Evolutionary conservation across 306 rosid genomes (phyloP).

Genomic region (Cucurbita ficifolia): DNA sequence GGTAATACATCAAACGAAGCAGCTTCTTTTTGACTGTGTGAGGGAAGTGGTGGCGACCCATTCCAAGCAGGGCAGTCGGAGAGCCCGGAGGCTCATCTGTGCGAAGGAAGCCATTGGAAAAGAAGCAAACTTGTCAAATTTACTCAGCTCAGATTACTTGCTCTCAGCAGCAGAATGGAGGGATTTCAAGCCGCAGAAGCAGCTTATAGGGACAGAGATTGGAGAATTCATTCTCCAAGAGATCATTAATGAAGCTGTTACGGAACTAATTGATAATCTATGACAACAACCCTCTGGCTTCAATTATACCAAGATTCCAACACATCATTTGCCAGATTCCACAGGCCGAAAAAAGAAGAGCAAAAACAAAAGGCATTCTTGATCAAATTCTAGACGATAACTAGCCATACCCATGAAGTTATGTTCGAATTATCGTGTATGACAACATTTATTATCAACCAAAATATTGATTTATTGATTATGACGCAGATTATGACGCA

Average conservation of each 20-base stretch:
- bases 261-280: constrained; percentile 16
- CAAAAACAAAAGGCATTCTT: background rate
- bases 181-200: constrained; percentile 21
- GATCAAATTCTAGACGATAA: no score
- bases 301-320: background rate
- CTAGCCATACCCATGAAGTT: no score
- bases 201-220: constrained; percentile 33
- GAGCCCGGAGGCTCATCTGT: constrained; percentile 31
- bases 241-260: constrained; percentile 25
- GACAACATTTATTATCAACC: background rate
- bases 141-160: constrained; percentile 25
- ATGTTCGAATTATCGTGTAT: background rate
- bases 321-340: background rate
- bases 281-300: background rate
- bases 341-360: background rate
- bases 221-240: constrained; percentile 44
- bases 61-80: constrained; percentile 12
- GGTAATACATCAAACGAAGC: constrained; percentile 39
- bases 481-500: no score
- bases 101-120: constrained; percentile 27
- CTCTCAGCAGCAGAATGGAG: constrained; percentile 38
- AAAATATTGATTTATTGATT: background rate
- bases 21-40: constrained; percentile 51
- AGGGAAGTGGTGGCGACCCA: constrained; percentile 32
- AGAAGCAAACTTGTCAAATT: constrained; percentile 10